Conservation (phyloP, 768 basidiomycete species). For the Clathrus columnatus region DNA sequence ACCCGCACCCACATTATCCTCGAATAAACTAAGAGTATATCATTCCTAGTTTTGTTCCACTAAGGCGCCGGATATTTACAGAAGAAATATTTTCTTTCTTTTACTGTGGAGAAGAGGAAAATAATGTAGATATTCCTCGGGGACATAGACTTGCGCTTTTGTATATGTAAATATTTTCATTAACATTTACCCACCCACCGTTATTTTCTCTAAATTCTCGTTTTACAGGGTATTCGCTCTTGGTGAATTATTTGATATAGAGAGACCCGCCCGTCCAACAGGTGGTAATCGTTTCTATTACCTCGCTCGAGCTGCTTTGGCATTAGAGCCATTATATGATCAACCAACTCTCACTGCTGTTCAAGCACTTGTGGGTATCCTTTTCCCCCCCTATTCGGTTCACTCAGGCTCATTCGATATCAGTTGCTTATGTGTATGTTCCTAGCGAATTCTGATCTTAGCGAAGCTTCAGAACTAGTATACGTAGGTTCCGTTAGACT, state of each 20-base stretch:
- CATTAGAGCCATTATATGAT: slow-evolving; percentile 5
- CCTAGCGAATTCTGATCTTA: slow-evolving; percentile 4
- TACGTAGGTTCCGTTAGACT: neutral
- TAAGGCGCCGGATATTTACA: neutral
- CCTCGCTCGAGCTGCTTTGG: slow-evolving; percentile 7
- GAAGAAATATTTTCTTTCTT: slow-evolving; percentile 8
- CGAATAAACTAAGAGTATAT: neutral
- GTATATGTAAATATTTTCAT: slow-evolving; percentile 1
- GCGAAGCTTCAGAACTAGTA: slow-evolving; percentile 1
- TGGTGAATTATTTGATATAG: slow-evolving; percentile 6
- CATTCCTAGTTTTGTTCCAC: neutral
- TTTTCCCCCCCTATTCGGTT: neutral
- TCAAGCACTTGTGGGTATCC: neutral
- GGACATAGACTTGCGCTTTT: slow-evolving; percentile 7
- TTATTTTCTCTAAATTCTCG: neutral
- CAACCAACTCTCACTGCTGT: slow-evolving; percentile 8
- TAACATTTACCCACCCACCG: neutral
- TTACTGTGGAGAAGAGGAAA: neutral
- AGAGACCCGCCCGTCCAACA: slow-evolving; percentile 3
- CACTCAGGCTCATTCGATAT: neutral
- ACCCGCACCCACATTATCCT: neutral
- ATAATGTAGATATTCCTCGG: slow-evolving; percentile 3
- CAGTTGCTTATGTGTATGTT: slow-evolving; percentile 6
- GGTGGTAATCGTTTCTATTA: slow-evolving; percentile 9
- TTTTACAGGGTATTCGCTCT: slow-evolving; percentile 9